Percentiles rank a stretch among this genome's conserved stretches.
phyloP scores from a whole-genome alignment of 2,329 filamentous ascomycete genomes.

The Fusarium nurragi region DNA sequence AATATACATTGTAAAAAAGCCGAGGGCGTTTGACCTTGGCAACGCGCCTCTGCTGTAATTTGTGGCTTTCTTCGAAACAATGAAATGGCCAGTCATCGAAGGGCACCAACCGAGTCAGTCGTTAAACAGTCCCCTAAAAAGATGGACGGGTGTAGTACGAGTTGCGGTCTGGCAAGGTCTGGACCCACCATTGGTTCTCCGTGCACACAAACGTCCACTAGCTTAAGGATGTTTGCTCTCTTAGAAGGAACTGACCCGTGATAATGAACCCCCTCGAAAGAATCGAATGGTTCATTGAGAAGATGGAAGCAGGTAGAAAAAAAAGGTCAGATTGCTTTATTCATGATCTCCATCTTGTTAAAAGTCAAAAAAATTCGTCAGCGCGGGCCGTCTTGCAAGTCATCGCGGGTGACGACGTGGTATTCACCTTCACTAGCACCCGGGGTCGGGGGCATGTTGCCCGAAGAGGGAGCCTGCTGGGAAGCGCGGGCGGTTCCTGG shows the following conservation, averaged over 20 bases:
- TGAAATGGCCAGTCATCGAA: slow-evolving; percentile 24
- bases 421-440: slow-evolving; percentile 72
- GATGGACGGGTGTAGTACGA: slow-evolving; percentile 5
- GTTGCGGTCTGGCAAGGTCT: slow-evolving; percentile 15
- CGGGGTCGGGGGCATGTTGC: slow-evolving; percentile 68
- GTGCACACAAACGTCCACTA: slow-evolving; percentile 19
- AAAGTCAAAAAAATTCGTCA: slow-evolving; percentile 43
- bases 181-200: slow-evolving; percentile 13
- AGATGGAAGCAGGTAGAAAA: slow-evolving; percentile 12
- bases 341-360: slow-evolving; percentile 52
- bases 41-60: slow-evolving; percentile 20
- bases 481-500: slow-evolving; percentile 63
- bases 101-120: slow-evolving; percentile 17
- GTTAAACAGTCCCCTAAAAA: slow-evolving; percentile 27
- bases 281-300: slow-evolving; percentile 24
- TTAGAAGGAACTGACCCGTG: slow-evolving; percentile 14
- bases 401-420: slow-evolving; percentile 50
- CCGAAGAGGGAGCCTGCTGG: slow-evolving; percentile 62
- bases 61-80: slow-evolving; percentile 24
- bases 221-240: slow-evolving; percentile 19
- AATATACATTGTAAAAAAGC: slow-evolving; percentile 9
- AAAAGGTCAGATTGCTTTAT: slow-evolving; percentile 36
- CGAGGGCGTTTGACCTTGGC: slow-evolving; percentile 15
- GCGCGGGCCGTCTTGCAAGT: slow-evolving; percentile 46
- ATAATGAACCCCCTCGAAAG: slow-evolving; percentile 8